A percentile compares a stretch with the other conserved stretches of the same genome.
Evolutionary conservation across 129 eudicot genomes (phyloP).

Genomic region (Ambrosia trifida): DNA sequence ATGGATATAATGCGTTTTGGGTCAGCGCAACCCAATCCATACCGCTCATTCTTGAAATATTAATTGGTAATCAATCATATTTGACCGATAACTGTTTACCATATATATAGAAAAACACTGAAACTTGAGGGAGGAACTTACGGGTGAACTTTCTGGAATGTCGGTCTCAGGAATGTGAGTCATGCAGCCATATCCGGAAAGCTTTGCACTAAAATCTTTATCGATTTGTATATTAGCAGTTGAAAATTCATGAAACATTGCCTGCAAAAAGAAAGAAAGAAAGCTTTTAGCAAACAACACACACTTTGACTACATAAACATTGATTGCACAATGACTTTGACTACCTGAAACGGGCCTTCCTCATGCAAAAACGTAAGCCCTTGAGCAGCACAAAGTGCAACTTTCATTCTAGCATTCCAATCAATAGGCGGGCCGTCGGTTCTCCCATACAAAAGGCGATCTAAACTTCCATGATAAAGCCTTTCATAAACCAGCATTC

Average conservation of each 20-base stretch:
- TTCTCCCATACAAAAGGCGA: slow-evolving; percentile 78
- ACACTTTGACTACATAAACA: not conserved
- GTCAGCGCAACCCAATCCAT: not conserved
- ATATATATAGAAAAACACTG: not conserved
- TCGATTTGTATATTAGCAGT: slow-evolving; percentile 91
- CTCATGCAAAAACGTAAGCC: slow-evolving; percentile 92
- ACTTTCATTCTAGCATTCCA: slow-evolving; percentile 96
- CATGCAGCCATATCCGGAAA: slow-evolving; percentile 93
- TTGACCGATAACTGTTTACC: not conserved
- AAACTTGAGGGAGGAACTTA: slow-evolving; percentile 8
- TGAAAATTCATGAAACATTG: slow-evolving; percentile 96
- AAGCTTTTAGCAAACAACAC: slow-evolving; percentile 9
- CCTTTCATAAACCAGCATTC: slow-evolving; percentile 90
- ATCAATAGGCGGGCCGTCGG: slow-evolving; percentile 89
- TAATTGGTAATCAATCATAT: not conserved
- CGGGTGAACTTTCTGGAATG: slow-evolving; percentile 50
- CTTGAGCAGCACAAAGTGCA: slow-evolving; percentile 96
- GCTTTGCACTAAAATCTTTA: slow-evolving; percentile 96
- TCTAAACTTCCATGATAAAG: slow-evolving; percentile 91
- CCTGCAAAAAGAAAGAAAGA: slow-evolving; percentile 46
- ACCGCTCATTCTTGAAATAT: not conserved
- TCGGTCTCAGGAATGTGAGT: slow-evolving; percentile 73
- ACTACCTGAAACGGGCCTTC: slow-evolving; percentile 98
- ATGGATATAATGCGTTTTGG: not conserved
- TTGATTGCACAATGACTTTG: not conserved